phyloP scores from a whole-genome alignment of 2,329 filamentous ascomycete genomes.

The Beauveria asiatica region DNA sequence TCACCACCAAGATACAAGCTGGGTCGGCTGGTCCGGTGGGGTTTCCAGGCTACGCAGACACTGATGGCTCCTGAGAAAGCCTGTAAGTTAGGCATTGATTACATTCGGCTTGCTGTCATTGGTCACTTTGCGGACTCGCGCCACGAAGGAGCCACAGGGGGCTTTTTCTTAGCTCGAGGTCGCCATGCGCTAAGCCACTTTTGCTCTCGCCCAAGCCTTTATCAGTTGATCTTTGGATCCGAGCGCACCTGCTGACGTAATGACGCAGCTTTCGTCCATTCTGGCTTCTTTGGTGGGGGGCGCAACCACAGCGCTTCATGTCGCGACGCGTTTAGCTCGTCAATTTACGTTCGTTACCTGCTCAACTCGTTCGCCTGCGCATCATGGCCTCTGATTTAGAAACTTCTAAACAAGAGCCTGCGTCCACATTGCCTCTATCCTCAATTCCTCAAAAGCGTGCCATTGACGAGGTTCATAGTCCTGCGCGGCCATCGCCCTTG shows the following conservation, averaged over 20 bases:
- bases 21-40: background rate
- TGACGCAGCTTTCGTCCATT: background rate
- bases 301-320: background rate
- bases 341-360: background rate
- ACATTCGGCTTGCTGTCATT: slow-evolving; percentile 19
- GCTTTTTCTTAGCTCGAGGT: background rate
- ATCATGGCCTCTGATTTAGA: slow-evolving; percentile 29
- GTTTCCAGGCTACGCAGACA: background rate
- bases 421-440: slow-evolving; percentile 31
- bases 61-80: slow-evolving; percentile 3
- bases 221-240: slow-evolving; percentile 8
- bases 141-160: slow-evolving; percentile 7
- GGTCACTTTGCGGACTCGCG: slow-evolving; percentile 10
- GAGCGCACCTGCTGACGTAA: slow-evolving; percentile 6
- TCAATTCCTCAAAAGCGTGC: slow-evolving; percentile 56
- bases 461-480: slow-evolving; percentile 61
- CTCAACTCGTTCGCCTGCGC: slow-evolving; percentile 1
- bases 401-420: slow-evolving; percentile 33
- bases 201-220: background rate
- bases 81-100: slow-evolving; percentile 16
- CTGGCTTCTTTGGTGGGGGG: background rate
- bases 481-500: slow-evolving; percentile 64
- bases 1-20: slow-evolving; percentile 9
- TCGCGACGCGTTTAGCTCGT: slow-evolving; percentile 1
- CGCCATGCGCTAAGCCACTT: background rate